Evolutionary conservation across 179 eudicot species (phyloP), one percentile per base, ranked within the genome.

Genomic region (Drosera spatulata): DNA sequence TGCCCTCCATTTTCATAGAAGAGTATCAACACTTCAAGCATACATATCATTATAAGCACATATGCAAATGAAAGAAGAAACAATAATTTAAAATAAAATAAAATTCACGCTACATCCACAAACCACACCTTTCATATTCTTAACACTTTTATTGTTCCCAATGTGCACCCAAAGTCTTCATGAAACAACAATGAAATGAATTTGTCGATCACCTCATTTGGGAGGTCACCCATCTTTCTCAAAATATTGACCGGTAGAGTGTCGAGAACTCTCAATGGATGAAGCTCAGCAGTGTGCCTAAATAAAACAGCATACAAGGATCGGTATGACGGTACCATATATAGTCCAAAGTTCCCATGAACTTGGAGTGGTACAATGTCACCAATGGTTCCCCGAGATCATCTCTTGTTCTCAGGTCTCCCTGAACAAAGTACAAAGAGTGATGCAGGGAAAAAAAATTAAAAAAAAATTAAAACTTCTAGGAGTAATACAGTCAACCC

Each of bases 241-340:
- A 86, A 64, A 42, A 64, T 60, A 45, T 73, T 61, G 48, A 72
- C 45, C 2, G 90, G 75, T 59, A 86, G 52, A 53, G 90, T 80
- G 59, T 86, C 95, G 56, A 86, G 84, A 64, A 86, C 95, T 76
- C 80, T 78, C 62, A 85, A 69, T 62, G 95, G 95, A 65, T 75
- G 60, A 68, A 86, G 82, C 48, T 70, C 79, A 51, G 59, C 74
- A 61, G 72, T 72, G 75, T 82, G 85, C 95, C 95, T 87, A 72
- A 64, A 66, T 47, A 64, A 70, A 61, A 53, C 49, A 60, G 13
- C 13, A 56, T n/a, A 6, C 13, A 40, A 41, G 41, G 33, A 50
- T 33, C 50, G 43, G 43, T 80, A 87, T 22, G 33, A 22, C 1
- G 33, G 33, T 22, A 22, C 95, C 95, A 87, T 75, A 87, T 78